Percentiles rank a stretch among this genome's conserved stretches.
These are phyloP conservation scores for Trebouxiophyceae sp. DNA, from an alignment of 163 green algal species.

Conservation along the genomic window DNA sequence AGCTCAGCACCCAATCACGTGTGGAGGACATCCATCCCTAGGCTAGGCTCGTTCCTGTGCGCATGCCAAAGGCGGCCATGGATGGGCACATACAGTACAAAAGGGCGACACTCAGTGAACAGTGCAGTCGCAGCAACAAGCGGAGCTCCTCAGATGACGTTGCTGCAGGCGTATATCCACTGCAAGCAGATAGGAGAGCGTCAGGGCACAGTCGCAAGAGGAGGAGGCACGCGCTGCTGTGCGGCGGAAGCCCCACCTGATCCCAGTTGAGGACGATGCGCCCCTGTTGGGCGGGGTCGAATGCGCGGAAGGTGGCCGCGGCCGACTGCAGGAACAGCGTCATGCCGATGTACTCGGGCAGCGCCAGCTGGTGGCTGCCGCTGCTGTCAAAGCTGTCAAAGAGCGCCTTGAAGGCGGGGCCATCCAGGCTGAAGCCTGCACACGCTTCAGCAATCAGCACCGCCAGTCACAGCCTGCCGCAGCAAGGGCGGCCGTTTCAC, in stretches of 20 bases:
- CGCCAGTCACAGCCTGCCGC: background rate
- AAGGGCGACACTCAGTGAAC: no score
- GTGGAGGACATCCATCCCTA: no score
- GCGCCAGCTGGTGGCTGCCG: constrained; percentile 31
- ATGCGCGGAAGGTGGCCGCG: constrained; percentile 59
- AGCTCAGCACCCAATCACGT: no score
- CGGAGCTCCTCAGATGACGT: background rate
- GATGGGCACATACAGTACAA: no score
- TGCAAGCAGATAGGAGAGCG: background rate
- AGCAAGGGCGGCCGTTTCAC: background rate
- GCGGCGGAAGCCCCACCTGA: constrained; percentile 19
- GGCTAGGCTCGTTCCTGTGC: no score
- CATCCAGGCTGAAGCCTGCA: constrained; percentile 58
- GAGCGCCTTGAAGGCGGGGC: constrained; percentile 48
- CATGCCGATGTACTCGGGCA: constrained; percentile 68
- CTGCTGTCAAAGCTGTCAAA: constrained; percentile 58
- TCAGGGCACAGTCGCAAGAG: background rate
- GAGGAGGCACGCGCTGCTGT: background rate
- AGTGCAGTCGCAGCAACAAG: no score
- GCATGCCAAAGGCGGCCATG: no score
- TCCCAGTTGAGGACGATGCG: constrained; percentile 61
- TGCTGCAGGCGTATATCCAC: background rate
- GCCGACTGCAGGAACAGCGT: constrained; percentile 66
- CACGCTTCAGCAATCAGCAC: background rate
- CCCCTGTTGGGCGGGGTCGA: constrained; percentile 50